Evolutionary conservation across 140 eudicot species (phyloP).

Genomic region (Oenanthe javanica): DNA sequence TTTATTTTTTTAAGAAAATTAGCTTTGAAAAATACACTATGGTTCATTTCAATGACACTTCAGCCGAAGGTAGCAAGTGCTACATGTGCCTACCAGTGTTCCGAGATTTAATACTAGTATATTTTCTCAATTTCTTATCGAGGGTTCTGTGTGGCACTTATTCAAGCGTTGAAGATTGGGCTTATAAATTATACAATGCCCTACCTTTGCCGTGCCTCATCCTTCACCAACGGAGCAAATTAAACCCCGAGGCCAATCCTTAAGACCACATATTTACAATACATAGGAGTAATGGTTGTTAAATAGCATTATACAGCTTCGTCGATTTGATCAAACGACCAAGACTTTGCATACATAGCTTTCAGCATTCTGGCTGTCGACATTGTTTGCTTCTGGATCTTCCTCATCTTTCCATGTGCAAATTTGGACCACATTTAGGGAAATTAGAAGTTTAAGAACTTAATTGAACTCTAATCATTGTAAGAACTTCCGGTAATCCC

Average conservation of each 20-base stretch:
- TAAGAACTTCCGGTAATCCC: not conserved
- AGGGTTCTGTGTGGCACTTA: not conserved
- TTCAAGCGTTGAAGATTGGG: not conserved
- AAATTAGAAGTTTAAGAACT: not conserved
- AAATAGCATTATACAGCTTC: not conserved
- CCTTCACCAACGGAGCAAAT: not conserved
- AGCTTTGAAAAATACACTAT: too few relatives aligned
- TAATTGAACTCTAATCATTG: not conserved
- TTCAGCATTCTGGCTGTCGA: slow-evolving; percentile 7
- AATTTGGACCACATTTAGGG: slow-evolving; percentile 1
- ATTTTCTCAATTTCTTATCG: not conserved
- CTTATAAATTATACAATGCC: not conserved
- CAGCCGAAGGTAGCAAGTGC: too few relatives aligned
- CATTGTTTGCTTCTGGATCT: not conserved
- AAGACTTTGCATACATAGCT: not conserved
- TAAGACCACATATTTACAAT: not conserved
- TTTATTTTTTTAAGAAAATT: too few relatives aligned
- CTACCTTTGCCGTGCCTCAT: not conserved
- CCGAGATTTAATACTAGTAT: not conserved
- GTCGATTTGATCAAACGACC: not conserved
- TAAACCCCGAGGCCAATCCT: not conserved
- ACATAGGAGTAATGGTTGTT: not conserved
- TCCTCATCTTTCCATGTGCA: slow-evolving; percentile 7
- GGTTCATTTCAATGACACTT: too few relatives aligned
- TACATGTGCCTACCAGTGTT: not conserved